Conservation (phyloP, 2,329 filamentous ascomycete species). For the Pseudocercospora crystallina region DNA sequence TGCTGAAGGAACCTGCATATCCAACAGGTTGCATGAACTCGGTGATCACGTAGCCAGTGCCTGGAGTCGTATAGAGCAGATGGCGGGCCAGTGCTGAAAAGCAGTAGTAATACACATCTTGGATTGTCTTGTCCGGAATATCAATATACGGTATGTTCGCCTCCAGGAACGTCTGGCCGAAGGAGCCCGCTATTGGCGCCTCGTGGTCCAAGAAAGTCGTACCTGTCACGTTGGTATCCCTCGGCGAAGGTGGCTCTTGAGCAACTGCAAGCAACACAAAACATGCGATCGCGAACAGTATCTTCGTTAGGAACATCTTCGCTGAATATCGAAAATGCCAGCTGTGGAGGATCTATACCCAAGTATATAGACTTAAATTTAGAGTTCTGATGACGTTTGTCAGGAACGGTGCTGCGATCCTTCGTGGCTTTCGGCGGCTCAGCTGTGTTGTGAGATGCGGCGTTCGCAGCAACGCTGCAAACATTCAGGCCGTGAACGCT, state of each 20-base stretch:
- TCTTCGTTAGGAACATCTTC: no score
- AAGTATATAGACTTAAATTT: no score
- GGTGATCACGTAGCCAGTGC: slow-evolving; percentile 43
- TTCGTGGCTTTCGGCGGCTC: no score
- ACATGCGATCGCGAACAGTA: no score
- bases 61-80: slow-evolving; percentile 34
- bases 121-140: slow-evolving; percentile 42
- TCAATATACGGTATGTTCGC: slow-evolving; percentile 49
- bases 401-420: no score
- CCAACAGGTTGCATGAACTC: slow-evolving; percentile 42
- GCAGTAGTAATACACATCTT: slow-evolving; percentile 50
- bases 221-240: background rate
- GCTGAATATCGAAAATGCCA: no score
- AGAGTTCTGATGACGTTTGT: no score
- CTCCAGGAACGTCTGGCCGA: slow-evolving; percentile 32
- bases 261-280: background rate
- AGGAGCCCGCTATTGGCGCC: slow-evolving; percentile 19
- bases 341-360: no score
- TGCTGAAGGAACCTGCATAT: slow-evolving; percentile 5
- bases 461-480: no score
- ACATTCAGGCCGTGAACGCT: no score
- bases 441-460: no score
- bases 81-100: slow-evolving; percentile 45
- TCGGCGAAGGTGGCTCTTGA: background rate
- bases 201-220: slow-evolving; percentile 24